Conservation (phyloP, 78 protist species). For the Guillardia theta region DNA sequence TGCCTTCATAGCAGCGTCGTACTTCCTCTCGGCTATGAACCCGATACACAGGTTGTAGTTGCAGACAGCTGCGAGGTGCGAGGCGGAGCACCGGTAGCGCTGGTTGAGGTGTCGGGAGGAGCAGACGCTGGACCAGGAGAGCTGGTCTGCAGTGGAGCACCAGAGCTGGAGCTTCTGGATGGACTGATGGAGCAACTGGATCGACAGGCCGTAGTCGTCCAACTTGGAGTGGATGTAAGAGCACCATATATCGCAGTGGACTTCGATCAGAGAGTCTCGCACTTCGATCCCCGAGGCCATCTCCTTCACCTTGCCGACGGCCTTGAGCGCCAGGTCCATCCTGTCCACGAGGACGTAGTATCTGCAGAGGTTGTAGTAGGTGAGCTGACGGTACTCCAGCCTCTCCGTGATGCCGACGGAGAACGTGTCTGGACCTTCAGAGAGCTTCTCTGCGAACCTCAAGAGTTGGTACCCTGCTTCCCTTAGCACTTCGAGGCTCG, state of each 20-base stretch:
- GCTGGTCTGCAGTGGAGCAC: neutral
- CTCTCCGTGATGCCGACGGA: neutral
- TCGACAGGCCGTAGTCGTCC: neutral
- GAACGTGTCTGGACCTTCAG: neutral
- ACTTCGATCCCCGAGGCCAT: neutral
- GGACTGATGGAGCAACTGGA: neutral
- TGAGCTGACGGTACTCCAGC: neutral
- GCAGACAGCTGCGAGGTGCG: neutral
- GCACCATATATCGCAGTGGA: neutral
- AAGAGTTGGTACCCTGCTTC: neutral
- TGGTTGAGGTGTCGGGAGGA: neutral
- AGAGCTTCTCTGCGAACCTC: neutral
- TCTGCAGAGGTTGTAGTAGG: neutral
- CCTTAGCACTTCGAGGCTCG: neutral
- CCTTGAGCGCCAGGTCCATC: neutral
- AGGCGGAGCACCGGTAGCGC: neutral
- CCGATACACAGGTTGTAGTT: neutral
- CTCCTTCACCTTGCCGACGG: neutral
- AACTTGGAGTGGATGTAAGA: neutral
- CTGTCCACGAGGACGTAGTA: neutral
- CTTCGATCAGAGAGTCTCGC: neutral
- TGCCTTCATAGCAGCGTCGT: neutral
- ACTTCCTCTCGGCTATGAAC: neutral
- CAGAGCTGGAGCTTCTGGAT: neutral
- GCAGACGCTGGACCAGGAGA: neutral